These are phyloP conservation scores for Hibiscus mutabilis DNA, from an alignment of 345 rosid genomes.

Conservation along the genomic window DNA sequence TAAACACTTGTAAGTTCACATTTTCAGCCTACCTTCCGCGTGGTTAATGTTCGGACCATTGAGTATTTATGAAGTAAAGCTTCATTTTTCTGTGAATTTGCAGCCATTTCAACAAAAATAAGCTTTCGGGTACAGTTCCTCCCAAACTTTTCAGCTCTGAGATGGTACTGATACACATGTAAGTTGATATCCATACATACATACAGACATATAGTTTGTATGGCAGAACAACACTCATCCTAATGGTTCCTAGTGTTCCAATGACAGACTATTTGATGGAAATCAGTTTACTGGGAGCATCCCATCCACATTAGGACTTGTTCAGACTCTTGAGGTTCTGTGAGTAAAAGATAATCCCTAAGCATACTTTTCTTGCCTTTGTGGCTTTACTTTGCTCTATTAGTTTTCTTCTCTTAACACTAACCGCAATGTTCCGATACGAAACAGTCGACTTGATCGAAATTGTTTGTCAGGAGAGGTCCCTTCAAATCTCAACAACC, in stretches of 20 bases:
- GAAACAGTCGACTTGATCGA: conserved; percentile 90
- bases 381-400: not conserved
- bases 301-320: conserved; percentile 56
- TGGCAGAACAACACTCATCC: not conserved
- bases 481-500: conserved; percentile 68
- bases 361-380: too few species aligned
- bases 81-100: conserved; percentile 17
- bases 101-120: conserved; percentile 92
- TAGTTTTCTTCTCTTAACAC: not conserved
- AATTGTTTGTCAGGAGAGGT: conserved; percentile 55
- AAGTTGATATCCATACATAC: conserved; percentile 23
- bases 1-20: conserved; percentile 73
- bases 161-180: conserved; percentile 87
- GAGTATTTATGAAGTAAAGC: not conserved
- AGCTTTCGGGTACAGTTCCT: conserved; percentile 79
- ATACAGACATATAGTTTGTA: not conserved
- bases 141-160: conserved; percentile 52
- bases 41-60: not conserved
- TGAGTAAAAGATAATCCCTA: conserved; percentile 40
- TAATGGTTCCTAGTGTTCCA: conserved; percentile 5
- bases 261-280: conserved; percentile 67
- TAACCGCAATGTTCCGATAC: conserved; percentile 15
- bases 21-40: not conserved
- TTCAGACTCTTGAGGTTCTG: conserved; percentile 97
- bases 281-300: conserved; percentile 63